phyloP scores from a whole-genome alignment of 1,139 yeast species.

The Pichia norvegensis region DNA sequence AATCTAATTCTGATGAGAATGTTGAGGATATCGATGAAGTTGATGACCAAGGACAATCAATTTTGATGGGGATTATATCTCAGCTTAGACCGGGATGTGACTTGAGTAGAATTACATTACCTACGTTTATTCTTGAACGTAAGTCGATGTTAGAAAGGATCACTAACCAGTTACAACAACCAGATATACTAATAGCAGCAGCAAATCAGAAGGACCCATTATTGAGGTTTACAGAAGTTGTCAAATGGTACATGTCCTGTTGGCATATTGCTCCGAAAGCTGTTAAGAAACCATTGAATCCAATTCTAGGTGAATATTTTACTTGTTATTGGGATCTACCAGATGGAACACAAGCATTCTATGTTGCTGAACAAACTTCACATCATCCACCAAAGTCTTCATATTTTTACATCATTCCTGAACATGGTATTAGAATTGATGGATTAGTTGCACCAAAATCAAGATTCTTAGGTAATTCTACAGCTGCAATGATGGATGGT shows the following conservation, averaged over 20 bases:
- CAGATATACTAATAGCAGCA: constrained; percentile 66
- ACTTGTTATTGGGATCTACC: constrained; percentile 89
- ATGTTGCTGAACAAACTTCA: constrained; percentile 87
- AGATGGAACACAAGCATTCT: constrained; percentile 59
- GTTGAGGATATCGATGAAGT: constrained; percentile 81
- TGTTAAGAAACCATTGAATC: constrained; percentile 92
- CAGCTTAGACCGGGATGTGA: constrained; percentile 93
- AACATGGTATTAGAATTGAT: constrained; percentile 72
- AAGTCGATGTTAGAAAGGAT: constrained; percentile 95
- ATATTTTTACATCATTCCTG: constrained; percentile 82
- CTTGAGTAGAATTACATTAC: constrained; percentile 80
- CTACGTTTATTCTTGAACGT: constrained; percentile 89
- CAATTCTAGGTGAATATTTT: constrained; percentile 86
- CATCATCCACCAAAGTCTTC: constrained; percentile 99
- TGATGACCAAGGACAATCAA: constrained; percentile 82
- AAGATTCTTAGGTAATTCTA: constrained; percentile 84
- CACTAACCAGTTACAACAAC: constrained; percentile 82
- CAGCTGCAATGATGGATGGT: constrained; percentile 98
- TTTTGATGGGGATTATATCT: constrained; percentile 75
- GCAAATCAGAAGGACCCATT: constrained; percentile 50
- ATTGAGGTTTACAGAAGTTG: constrained; percentile 62
- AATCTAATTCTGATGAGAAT: constrained; percentile 11
- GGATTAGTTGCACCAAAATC: constrained; percentile 86
- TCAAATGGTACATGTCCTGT: constrained; percentile 85
- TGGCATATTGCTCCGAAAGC: constrained; percentile 99